Conservation (phyloP, 2,329 filamentous ascomycete genomes). For the Pseudogymnoascus sp. region DNA sequence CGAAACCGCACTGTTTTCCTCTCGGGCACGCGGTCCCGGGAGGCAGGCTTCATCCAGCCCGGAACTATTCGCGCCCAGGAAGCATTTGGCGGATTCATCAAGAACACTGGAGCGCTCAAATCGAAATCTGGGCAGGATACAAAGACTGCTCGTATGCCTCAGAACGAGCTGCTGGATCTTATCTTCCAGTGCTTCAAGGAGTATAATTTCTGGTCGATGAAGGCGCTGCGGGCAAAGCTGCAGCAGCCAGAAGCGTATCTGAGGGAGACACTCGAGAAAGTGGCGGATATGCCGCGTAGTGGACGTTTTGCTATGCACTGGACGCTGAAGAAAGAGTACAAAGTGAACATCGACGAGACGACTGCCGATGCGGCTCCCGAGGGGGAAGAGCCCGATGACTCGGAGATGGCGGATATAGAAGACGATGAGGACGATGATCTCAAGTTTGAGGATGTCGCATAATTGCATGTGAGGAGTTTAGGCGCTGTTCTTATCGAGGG, state of each 20-base stretch:
- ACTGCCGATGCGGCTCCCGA: slow-evolving; percentile 37
- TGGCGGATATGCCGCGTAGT: slow-evolving; percentile 74
- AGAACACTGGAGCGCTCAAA: slow-evolving; percentile 41
- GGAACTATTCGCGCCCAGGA: slow-evolving; percentile 39
- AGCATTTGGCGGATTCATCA: slow-evolving; percentile 47
- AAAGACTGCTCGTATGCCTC: slow-evolving; percentile 84
- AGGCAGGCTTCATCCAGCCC: slow-evolving; percentile 45
- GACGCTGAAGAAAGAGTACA: slow-evolving; percentile 67
- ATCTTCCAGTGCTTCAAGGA: slow-evolving; percentile 77
- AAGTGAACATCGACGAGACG: slow-evolving; percentile 42
- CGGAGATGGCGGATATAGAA: slow-evolving; percentile 45
- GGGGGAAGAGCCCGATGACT: slow-evolving; percentile 34
- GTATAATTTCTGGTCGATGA: slow-evolving; percentile 93
- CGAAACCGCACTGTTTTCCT: slow-evolving; percentile 44
- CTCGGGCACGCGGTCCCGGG: slow-evolving; percentile 12
- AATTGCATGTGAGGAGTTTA: slow-evolving; percentile 14
- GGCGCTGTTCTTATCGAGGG: slow-evolving; percentile 8
- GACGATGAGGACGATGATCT: slow-evolving; percentile 55
- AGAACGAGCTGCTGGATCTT: slow-evolving; percentile 77
- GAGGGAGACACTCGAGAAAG: slow-evolving; percentile 71
- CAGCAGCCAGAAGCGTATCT: slow-evolving; percentile 91
- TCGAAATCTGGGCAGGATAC: slow-evolving; percentile 60
- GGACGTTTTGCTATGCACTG: slow-evolving; percentile 82
- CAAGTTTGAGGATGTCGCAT: slow-evolving; percentile 68
- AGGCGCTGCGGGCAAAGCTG: slow-evolving; percentile 66